Evolutionary conservation across 1,284 basidiomycete genomes (phyloP).

Genomic region (Trichosporon sp.): DNA sequence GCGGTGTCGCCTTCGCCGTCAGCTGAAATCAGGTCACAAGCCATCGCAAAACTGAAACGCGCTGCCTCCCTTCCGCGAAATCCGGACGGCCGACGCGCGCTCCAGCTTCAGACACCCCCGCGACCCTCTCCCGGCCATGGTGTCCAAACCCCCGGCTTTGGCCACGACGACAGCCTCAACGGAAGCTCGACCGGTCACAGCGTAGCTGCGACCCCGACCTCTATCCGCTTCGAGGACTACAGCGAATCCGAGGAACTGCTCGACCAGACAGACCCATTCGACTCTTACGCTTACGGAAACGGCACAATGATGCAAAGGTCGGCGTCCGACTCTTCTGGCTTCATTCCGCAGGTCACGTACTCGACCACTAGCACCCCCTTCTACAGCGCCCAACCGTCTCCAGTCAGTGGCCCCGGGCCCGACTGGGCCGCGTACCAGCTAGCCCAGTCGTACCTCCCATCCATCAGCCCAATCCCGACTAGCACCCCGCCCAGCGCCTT

Average conservation of each 20-base stretch:
- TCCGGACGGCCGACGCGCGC: constrained; percentile 79
- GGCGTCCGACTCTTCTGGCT: constrained; percentile 44
- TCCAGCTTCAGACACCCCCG: constrained; percentile 62
- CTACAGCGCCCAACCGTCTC: constrained; percentile 33
- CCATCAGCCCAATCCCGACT: constrained; percentile 40
- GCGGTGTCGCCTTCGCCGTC: constrained; percentile 25
- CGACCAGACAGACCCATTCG: constrained; percentile 8
- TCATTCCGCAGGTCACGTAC: constrained; percentile 35
- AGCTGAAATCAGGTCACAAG: constrained; percentile 64
- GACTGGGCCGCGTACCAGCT: constrained; percentile 51
- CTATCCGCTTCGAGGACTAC: constrained; percentile 21
- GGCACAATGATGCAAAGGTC: constrained; percentile 43
- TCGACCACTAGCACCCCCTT: constrained; percentile 26
- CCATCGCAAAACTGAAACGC: constrained; percentile 84
- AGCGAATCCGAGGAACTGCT: constrained; percentile 42
- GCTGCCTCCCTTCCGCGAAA: constrained; percentile 84
- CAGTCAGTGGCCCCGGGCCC: constrained; percentile 29
- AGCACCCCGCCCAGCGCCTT: constrained; percentile 31
- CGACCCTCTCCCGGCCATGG: constrained; percentile 17
- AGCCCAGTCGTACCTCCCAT: constrained; percentile 48
- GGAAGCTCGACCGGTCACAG: constrained; percentile 12
- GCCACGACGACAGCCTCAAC: not conserved
- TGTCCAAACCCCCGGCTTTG: constrained; percentile 8
- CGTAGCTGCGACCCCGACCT: constrained; percentile 23
- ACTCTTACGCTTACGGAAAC: constrained; percentile 30